Base-by-base conservation (phyloP, 2,329 filamentous ascomycete genomes). In the Stenocarpella maydis region DNA sequence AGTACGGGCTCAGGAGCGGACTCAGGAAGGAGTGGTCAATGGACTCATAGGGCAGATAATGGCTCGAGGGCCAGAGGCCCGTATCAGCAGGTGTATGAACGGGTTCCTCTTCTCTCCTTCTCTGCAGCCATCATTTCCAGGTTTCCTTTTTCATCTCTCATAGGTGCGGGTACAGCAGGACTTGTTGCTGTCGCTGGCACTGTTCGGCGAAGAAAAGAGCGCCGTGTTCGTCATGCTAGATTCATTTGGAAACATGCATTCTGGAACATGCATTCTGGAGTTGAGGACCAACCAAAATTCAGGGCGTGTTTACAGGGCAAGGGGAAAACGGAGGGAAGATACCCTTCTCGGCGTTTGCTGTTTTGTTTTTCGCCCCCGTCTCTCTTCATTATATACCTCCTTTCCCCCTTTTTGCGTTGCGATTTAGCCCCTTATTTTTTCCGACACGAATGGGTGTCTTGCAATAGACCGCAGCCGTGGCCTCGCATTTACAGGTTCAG, bases 191-290 rank as follows among this genome's bases (percentile, higher is more conserved):
- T 49, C 21, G 52, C 45, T 28, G 41, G 45, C n/a, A 15, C 21
- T 28, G 1, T 34, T 28, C 31, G 52, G 52, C 65, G 21, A 58
- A 58, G 28, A 49, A 50, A 34, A 58, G 41, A 26, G 52, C 26
- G 52, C 65, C 41, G 21, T 47, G 45, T 26, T 24, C 17, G 4
- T 37, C 43, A 12, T 67, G 31, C 28, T 55, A 69, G 53, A 53
- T 14, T 47, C 15, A 31, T 28, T 64, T 67, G 53, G 68, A 67
- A 47, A 53, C n/a, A 41, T 67, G 68, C 68, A 67, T 67, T 24
- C 28, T 28, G 68, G 68, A 66, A 53, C n/a, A 41, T 67, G 68
- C 68, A 67, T 67, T 24, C 28, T 28, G 68, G 68, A 66, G 68
- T 67, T 69, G 26, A 61, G 64, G 45, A 58, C 43, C 28, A 45